Evolutionary conservation across 257 asterid genomes (phyloP).

Genomic region (Cordia subcordata): DNA sequence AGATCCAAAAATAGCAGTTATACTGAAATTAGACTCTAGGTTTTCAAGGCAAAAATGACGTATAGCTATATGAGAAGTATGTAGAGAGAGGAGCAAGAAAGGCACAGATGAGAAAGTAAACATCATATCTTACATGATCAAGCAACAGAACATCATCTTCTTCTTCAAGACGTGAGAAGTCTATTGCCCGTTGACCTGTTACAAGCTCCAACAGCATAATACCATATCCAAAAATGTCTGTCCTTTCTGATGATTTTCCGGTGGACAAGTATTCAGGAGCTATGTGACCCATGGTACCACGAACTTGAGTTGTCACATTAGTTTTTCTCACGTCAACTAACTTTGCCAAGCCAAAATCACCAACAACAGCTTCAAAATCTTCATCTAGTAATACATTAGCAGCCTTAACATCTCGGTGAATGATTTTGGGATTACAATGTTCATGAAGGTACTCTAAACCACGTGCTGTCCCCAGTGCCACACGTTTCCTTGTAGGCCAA

Average conservation of each 20-base stretch:
- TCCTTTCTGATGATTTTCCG: constrained; percentile 91
- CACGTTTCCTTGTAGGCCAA: constrained; percentile 81
- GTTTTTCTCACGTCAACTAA: constrained; percentile 85
- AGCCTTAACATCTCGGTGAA: constrained; percentile 97
- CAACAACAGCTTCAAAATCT: constrained; percentile 92
- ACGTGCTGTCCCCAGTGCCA: constrained; percentile 93
- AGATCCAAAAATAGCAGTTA: background rate
- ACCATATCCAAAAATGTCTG: constrained; percentile 96
- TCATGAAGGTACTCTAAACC: constrained; percentile 93
- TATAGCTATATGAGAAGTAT: background rate
- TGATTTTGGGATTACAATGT: constrained; percentile 91
- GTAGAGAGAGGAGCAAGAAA: background rate
- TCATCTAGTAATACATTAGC: constrained; percentile 91
- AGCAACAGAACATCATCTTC: constrained; percentile 93
- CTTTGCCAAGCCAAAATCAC: constrained; percentile 97
- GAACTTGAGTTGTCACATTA: constrained; percentile 93
- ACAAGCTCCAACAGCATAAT: constrained; percentile 90
- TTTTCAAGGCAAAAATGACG: no score
- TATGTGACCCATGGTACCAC: constrained; percentile 99
- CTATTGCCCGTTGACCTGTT: constrained; percentile 95
- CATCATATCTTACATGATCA: constrained; percentile 67
- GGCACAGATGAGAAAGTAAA: background rate
- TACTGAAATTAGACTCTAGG: no score
- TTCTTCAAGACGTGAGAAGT: constrained; percentile 92
- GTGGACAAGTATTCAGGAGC: constrained; percentile 98